These are phyloP conservation scores for Brassica balearica DNA, from an alignment of 441 rosid genomes.

Conservation along the genomic window DNA sequence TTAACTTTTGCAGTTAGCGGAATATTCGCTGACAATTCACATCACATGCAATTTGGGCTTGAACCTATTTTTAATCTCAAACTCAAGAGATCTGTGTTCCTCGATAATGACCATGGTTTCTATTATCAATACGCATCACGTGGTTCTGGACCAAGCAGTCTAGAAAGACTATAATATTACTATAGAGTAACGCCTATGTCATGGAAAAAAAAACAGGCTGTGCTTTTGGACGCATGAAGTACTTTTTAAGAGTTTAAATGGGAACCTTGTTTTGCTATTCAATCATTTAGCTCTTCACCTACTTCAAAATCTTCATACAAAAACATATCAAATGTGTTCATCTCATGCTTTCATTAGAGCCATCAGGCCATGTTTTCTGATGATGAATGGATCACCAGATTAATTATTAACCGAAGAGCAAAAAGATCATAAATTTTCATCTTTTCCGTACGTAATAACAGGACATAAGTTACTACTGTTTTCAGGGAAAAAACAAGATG, in stretches of 20 bases:
- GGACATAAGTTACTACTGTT: slow-evolving; percentile 20
- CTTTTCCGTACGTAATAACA: slow-evolving; percentile 19
- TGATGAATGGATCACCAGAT: slow-evolving; percentile 33
- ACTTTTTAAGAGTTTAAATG: slow-evolving; percentile 23
- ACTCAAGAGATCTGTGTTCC: slow-evolving; percentile 42
- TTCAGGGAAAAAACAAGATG: slow-evolving; percentile 18
- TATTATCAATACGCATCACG: slow-evolving; percentile 38
- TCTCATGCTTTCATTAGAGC: slow-evolving; percentile 20
- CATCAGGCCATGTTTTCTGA: slow-evolving; percentile 31
- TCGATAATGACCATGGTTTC: slow-evolving; percentile 31
- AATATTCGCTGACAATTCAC: slow-evolving; percentile 42
- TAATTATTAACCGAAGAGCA: slow-evolving; percentile 20
- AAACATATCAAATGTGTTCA: slow-evolving; percentile 17
- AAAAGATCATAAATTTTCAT: slow-evolving; percentile 12
- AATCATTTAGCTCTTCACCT: slow-evolving; percentile 5
- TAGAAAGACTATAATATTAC: slow-evolving; percentile 24
- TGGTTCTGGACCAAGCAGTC: slow-evolving; percentile 39
- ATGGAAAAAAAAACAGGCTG: slow-evolving; percentile 38
- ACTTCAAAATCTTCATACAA: slow-evolving; percentile 5
- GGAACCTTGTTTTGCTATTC: slow-evolving; percentile 3
- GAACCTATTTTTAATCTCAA: slow-evolving; percentile 31
- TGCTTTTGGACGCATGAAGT: slow-evolving; percentile 26
- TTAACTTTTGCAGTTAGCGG: slow-evolving; percentile 20
- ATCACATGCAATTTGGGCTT: slow-evolving; percentile 40
- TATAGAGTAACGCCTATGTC: slow-evolving; percentile 22